Conservation (phyloP, 2,329 filamentous ascomycete genomes). For the Colletotrichum nymphaeae region DNA sequence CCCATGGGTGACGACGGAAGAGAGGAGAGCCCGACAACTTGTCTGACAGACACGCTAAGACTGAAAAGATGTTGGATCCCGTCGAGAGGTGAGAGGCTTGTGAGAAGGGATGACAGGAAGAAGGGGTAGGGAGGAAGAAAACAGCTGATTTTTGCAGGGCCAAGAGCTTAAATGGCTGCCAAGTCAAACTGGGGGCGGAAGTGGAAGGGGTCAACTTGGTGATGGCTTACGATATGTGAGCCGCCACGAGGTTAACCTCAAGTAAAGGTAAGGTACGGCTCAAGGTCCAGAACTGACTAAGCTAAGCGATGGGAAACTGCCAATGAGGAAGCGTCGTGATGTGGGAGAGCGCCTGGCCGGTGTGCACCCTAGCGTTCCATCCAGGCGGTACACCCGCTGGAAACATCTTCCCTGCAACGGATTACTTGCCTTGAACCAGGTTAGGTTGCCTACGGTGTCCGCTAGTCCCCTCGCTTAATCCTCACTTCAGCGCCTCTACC, state of each 20-base stretch:
- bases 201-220: neutral
- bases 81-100: neutral
- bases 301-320: neutral
- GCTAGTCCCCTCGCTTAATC: neutral
- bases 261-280: neutral
- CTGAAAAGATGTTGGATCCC: slow-evolving; percentile 4
- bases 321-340: slow-evolving; percentile 2
- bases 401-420: slow-evolving; percentile 2
- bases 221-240: neutral
- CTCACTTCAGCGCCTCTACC: slow-evolving; percentile 2
- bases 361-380: slow-evolving; percentile 14
- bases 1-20: neutral
- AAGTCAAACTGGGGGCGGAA: slow-evolving; percentile 27
- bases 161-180: slow-evolving; percentile 31
- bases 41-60: neutral
- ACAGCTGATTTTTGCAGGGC: slow-evolving; percentile 35
- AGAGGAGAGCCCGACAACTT: neutral
- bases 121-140: slow-evolving; percentile 7
- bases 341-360: slow-evolving; percentile 8
- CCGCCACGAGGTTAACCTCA: neutral
- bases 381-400: slow-evolving; percentile 16
- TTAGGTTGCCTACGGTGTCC: neutral
- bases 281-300: neutral
- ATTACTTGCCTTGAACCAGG: neutral
- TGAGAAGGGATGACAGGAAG: slow-evolving; percentile 19